These are phyloP conservation scores for Trichophyton rubrum DNA, from an alignment of 2,329 filamentous ascomycete genomes.

Conservation along the genomic window DNA sequence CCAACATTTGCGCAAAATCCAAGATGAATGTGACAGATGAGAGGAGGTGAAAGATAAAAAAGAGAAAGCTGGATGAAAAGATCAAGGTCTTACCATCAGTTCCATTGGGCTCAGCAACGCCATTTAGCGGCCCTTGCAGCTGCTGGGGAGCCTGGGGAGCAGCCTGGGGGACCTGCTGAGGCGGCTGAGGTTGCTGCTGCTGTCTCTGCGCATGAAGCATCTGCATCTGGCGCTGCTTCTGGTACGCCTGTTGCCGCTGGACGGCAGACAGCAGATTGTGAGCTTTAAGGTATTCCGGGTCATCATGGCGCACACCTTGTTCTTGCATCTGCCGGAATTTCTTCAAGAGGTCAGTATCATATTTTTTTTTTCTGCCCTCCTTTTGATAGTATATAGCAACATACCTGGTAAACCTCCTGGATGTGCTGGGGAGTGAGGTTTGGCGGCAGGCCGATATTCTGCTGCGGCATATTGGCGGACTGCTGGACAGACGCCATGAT, in stretches of 20 bases:
- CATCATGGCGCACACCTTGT: slow-evolving; percentile 62
- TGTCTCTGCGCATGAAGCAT: slow-evolving; percentile 34
- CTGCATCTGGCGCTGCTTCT: slow-evolving; percentile 41
- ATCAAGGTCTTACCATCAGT: slow-evolving; percentile 26
- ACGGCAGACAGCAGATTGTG: slow-evolving; percentile 63
- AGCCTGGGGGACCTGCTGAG: slow-evolving; percentile 20
- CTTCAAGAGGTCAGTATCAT: slow-evolving; percentile 34
- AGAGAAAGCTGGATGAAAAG: neutral
- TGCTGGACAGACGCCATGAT: slow-evolving; percentile 44
- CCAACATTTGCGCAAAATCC: slow-evolving; percentile 13
- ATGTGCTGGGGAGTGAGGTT: slow-evolving; percentile 65
- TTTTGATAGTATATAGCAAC: slow-evolving; percentile 6
- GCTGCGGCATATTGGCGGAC: slow-evolving; percentile 46
- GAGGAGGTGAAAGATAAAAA: slow-evolving; percentile 9
- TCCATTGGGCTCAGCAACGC: slow-evolving; percentile 26
- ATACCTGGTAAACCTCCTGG: slow-evolving; percentile 53
- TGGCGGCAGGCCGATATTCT: slow-evolving; percentile 48
- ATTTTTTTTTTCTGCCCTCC: neutral
- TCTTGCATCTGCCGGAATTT: slow-evolving; percentile 84
- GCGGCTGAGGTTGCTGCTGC: slow-evolving; percentile 37
- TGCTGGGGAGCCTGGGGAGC: neutral
- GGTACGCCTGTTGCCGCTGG: slow-evolving; percentile 49
- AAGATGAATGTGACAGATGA: neutral
- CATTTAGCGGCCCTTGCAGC: slow-evolving; percentile 28
- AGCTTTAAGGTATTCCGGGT: slow-evolving; percentile 78